Evolutionary conservation across 768 basidiomycete genomes (phyloP), one percentile per base, ranked within the genome.

Genomic region (Suillus spraguei): DNA sequence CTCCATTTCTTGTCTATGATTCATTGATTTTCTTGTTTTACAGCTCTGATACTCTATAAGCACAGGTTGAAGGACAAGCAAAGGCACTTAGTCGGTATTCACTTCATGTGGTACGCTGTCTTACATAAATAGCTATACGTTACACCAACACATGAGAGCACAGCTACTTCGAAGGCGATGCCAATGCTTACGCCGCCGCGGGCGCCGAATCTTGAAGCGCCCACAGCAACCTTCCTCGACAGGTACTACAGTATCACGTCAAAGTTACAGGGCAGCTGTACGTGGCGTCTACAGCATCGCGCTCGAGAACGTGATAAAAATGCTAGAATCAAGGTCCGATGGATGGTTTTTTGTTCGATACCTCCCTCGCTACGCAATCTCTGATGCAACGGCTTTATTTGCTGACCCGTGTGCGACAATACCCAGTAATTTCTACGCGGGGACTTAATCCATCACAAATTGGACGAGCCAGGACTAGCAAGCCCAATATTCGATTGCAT

Each of bases 221-320:
- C 32, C 32, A 17, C 20, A 16, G 52, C n/a, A 13, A 20, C 2
- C 5, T 33, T 20, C 10, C 17, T 20, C 10, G 17, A 32, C 28
- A n/a, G n/a, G n/a, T 17, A 28, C 4, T 2, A 9, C 5, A 20
- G 32, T 53, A 6, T 28, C 5, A 10, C 2, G 32, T 53, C 32
- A 53, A 53, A 20, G 52, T 53, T 5, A 53, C 20, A 33, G 32
- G 52, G 20, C 20, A 20, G 32, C 17, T 33, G 10, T 52, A 20
- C 17, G 17, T 17, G 20, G 32, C 52, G 10, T 33, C 52, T 53
- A 53, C 52, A 53, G 52, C 52, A 53, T 53, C 52, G 52, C 32
- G 52, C 52, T 20, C 52, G 5, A 33, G 10, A 33, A 33, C 33
- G 32, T 4, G 33, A 53, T 33, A 33, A 52, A 17, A 17, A 52